Evolutionary conservation across 2,329 filamentous ascomycete genomes (phyloP), one percentile per base, ranked within the genome.

Genomic region (Thielaviopsis musarum): DNA sequence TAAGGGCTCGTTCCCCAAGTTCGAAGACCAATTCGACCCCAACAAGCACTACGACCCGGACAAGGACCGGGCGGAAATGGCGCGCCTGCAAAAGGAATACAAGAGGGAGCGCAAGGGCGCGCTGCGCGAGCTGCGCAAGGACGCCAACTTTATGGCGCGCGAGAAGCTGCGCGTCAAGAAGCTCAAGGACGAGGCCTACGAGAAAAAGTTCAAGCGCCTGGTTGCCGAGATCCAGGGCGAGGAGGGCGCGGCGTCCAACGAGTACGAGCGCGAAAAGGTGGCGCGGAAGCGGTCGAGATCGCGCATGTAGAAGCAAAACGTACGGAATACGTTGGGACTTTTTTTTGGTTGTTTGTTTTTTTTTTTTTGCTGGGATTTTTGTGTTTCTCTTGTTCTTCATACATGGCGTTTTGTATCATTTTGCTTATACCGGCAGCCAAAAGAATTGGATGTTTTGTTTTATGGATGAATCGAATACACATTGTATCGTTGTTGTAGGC

Each of bases 1-100:
- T 75, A 91, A 91, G 71, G 84, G 83, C 7, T 84, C 81, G 61
- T 83, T 96, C 54, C 93, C 93, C 71, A 95, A 95, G 71, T 98
- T 97, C 74, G 93, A 97, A 74, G 91, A 96, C 69, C 79, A 81
- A 61, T 98, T 90, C 79, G 93, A 95, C 70, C 93, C 93, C 2
- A 83, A 87, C 74, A 91, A 90, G 74, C 93, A 97, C 78, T 97
- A 98, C 80, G 94, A 98, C 69, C 90, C 90, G 0, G 87, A 98
- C 72, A 85, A 84, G 65, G 90, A 95, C 72, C 87, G 93, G 38
- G 85, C 88, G 22, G 90, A 96, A 68, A 73, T 87, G 63, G 84
- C 84, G 68, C 93, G 91, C 71, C 79, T 98, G 68, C 84, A 84
- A 74, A 84, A 84, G 63, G 91, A 97, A 75, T 88, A 91, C 80